Evolutionary conservation across 108 stramenopile species (phyloP).

Genomic region (Conticribra guillardii): DNA sequence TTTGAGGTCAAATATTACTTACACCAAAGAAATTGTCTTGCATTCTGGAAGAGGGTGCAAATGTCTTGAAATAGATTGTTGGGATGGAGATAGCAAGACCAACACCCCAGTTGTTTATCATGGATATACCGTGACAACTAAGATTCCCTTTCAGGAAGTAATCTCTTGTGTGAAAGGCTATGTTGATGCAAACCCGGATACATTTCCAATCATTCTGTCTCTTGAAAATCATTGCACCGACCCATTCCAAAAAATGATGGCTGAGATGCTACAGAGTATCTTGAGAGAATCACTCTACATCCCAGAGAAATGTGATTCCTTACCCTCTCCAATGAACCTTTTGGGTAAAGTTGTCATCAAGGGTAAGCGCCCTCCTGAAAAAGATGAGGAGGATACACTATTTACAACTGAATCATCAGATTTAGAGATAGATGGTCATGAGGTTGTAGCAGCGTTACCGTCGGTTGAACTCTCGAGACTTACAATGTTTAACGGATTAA

Average conservation of each 20-base stretch:
- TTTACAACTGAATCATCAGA: conserved; percentile 17
- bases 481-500: conserved; percentile 71
- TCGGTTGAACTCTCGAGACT: conserved; percentile 54
- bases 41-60: conserved; percentile 94
- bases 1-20: too few species aligned
- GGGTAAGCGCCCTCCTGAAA: conserved; percentile 73
- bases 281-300: conserved; percentile 75
- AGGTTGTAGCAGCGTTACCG: conserved; percentile 4
- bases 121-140: conserved; percentile 90
- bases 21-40: too few species aligned
- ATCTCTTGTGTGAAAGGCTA: conserved; percentile 72
- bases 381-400: conserved; percentile 52
- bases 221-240: conserved; percentile 96
- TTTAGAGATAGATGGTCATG: not conserved
- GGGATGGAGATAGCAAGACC: conserved; percentile 72
- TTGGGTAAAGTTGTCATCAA: conserved; percentile 87
- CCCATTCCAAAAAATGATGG: conserved; percentile 85
- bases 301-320: conserved; percentile 54
- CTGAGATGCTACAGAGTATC: conserved; percentile 54
- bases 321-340: conserved; percentile 79
- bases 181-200: conserved; percentile 50
- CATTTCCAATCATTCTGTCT: conserved; percentile 92
- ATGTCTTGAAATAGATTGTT: conserved; percentile 97
- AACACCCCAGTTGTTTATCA: conserved; percentile 87
- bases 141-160: conserved; percentile 81